Conservation (phyloP, 1,284 basidiomycete species). For the Tremellales sp. region DNA sequence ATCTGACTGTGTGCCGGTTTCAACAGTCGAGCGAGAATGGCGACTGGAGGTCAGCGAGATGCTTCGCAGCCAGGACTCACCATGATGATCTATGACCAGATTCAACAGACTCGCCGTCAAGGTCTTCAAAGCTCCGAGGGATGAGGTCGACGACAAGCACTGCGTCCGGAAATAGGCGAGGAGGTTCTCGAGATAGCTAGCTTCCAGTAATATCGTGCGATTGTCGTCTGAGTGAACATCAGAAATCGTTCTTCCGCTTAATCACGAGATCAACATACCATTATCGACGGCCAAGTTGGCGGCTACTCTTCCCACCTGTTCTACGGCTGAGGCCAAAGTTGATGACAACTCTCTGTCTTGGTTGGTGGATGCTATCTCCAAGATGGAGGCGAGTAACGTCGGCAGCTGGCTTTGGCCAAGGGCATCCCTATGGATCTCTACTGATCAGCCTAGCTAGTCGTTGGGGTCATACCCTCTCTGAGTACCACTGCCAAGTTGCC, state of each 20-base stretch:
- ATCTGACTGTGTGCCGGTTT: neutral
- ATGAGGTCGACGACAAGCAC: neutral
- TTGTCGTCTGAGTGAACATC: slow-evolving; percentile 20
- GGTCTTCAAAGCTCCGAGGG: slow-evolving; percentile 8
- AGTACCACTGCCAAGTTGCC: too few species aligned
- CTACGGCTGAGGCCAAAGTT: too few species aligned
- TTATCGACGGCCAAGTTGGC: slow-evolving; percentile 38
- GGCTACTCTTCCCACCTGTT: slow-evolving; percentile 34
- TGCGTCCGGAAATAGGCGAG: neutral
- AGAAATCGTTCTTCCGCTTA: neutral
- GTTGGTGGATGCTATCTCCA: too few species aligned
- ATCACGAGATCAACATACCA: slow-evolving; percentile 24
- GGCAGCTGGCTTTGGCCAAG: too few species aligned
- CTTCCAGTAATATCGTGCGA: slow-evolving; percentile 15
- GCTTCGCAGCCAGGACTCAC: slow-evolving; percentile 19
- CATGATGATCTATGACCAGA: slow-evolving; percentile 22
- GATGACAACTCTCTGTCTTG: too few species aligned
- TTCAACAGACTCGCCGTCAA: slow-evolving; percentile 36
- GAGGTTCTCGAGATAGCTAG: slow-evolving; percentile 15
- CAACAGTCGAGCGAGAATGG: neutral
- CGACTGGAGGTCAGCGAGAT: neutral
- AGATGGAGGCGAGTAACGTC: too few species aligned
- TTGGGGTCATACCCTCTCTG: too few species aligned
- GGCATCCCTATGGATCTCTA: too few species aligned
- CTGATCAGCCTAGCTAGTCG: too few species aligned